Base-by-base conservation (phyloP, 2,329 filamentous ascomycete species). In the Rhinocladiella similis region DNA sequence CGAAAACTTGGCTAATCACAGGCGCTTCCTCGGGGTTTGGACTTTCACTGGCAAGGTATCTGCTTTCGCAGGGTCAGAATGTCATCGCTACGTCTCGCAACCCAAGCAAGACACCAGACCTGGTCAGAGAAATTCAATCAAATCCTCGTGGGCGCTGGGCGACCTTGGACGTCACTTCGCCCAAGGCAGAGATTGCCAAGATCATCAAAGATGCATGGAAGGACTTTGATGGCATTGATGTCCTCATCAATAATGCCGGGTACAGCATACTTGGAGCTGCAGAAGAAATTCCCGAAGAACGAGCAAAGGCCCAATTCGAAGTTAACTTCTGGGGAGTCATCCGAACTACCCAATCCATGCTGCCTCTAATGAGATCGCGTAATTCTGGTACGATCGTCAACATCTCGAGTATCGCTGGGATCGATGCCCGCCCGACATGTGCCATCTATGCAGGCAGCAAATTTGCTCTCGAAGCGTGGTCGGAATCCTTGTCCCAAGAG, bases 401-500 rank as follows among this genome's bases (percentile, higher is more conserved):
- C 43, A 52, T 65, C 20, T 54, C 38, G 25, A 61, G 57, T 47
- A 35, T 57, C 2, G 60, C 57, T 12, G 62, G 53, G 14, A 10
- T 56, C 20, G 60, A 67, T 39, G 63, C 59, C 0, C 66, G 69
- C 2, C 67, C 73, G 16, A 55, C 65, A 2, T 66, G 65, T 36
- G 63, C 62, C 1, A 63, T 69, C 25, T 72, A 72, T 46, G 56
- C 67, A 1, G 65, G 59, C 1, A 71, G 67, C 48, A 78, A 78
- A 52, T 73, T 71, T 19, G 75, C 72, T 0, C 64, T 78, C 1
- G 75, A 78, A 59, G 74, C 70, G 1, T 38, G 71, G 13, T 72
- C 72, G 0, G 75, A 77, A 53, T 64, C 71, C 0, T 61, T 77
- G 0, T 66, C 70, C 1, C 53, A 54, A 1, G 75, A 77, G 53